phyloP scores from a whole-genome alignment of 2,329 filamentous ascomycete genomes.

The Emmonsiellopsis sp. region DNA sequence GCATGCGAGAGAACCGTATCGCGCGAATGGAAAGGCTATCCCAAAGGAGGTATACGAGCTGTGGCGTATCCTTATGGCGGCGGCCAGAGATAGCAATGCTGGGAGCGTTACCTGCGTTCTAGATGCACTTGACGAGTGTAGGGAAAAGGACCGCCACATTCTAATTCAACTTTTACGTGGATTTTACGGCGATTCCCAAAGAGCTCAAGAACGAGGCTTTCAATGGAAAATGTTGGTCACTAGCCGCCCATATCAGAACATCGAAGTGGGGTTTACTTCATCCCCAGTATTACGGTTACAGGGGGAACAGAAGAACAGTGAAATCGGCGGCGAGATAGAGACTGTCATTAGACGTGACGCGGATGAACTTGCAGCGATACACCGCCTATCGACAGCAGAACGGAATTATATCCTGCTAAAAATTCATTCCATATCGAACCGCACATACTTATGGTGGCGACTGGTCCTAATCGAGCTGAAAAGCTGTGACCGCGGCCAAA shows the following conservation, averaged over 20 bases:
- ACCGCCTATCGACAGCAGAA: neutral
- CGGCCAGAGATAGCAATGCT: conserved; percentile 1
- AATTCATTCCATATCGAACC: conserved; percentile 11
- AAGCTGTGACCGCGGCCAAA: conserved; percentile 4
- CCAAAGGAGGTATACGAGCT: conserved; percentile 8
- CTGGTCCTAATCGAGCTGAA: conserved; percentile 11
- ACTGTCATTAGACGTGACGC: conserved; percentile 13
- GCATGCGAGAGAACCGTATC: conserved; percentile 7
- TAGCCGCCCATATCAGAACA: conserved; percentile 21
- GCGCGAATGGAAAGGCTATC: conserved; percentile 15
- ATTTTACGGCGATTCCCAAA: neutral
- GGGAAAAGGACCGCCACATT: neutral
- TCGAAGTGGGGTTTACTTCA: conserved; percentile 13
- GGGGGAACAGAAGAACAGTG: conserved; percentile 11
- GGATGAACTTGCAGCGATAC: conserved; percentile 6
- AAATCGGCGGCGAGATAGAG: conserved; percentile 14
- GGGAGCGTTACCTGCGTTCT: conserved; percentile 10
- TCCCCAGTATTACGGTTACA: conserved; percentile 9
- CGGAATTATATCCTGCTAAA: neutral
- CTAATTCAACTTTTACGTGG: neutral
- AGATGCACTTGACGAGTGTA: conserved; percentile 12
- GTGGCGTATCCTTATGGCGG: conserved; percentile 9
- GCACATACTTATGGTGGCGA: conserved; percentile 22
- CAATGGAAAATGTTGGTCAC: conserved; percentile 19
- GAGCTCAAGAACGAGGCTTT: neutral